phyloP scores from a whole-genome alignment of 208 protist species.

The Trichomonas tenax region DNA sequence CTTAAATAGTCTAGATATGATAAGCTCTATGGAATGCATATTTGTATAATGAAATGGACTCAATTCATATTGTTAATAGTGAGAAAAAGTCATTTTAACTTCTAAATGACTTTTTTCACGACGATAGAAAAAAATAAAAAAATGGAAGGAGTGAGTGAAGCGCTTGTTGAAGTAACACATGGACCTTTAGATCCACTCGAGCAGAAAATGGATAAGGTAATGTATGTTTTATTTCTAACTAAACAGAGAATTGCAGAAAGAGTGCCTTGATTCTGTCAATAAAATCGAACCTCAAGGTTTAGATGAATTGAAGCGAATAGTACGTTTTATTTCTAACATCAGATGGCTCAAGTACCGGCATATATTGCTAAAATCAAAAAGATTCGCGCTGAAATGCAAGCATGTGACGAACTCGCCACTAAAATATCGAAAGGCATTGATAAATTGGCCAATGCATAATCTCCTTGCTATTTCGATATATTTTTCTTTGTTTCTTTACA shows the following conservation, averaged over 20 bases:
- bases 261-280: not conserved
- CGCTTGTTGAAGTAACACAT: not conserved
- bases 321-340: no score
- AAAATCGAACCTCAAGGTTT: not conserved
- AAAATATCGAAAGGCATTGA: not conserved
- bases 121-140: not conserved
- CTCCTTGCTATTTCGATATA: not conserved
- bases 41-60: no score
- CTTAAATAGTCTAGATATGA: no score
- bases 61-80: no score
- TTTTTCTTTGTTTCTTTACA: not conserved
- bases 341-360: not conserved
- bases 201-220: not conserved
- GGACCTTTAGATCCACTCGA: not conserved
- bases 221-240: not conserved
- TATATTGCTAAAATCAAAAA: not conserved
- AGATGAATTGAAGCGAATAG: not conserved
- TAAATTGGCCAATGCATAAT: not conserved
- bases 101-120: no score
- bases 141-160: not conserved
- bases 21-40: no score
- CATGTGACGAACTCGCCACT: not conserved
- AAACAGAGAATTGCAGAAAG: not conserved
- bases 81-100: no score
- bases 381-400: not conserved